Conservation (phyloP, 1,284 basidiomycete species). For the Phylloboletellus chloephorus region DNA sequence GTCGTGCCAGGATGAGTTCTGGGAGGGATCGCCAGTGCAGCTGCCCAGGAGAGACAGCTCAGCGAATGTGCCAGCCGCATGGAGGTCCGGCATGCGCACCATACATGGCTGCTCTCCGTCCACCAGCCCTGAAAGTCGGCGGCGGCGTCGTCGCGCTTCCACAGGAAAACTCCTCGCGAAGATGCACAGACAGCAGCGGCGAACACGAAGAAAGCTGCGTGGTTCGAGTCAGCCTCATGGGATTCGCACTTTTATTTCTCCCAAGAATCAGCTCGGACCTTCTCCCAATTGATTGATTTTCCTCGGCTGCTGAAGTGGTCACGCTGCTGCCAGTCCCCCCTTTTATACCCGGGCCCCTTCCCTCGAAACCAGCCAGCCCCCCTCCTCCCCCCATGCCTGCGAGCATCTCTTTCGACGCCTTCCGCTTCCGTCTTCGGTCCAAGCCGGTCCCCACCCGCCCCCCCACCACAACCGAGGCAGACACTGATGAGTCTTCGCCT, state of each 20-base stretch:
- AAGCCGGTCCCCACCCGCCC: background rate
- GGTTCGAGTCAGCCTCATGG: slow-evolving; percentile 21
- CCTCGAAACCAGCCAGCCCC: background rate
- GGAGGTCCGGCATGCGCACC: too few species aligned
- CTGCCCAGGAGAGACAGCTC: too few species aligned
- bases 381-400: slow-evolving; percentile 10
- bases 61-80: too few species aligned
- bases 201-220: slow-evolving; percentile 6
- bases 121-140: too few species aligned
- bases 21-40: too few species aligned
- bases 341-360: slow-evolving; percentile 11
- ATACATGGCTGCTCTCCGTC: too few species aligned
- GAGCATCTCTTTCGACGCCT: slow-evolving; percentile 8
- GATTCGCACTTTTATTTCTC: slow-evolving; percentile 13
- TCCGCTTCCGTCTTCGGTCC: slow-evolving; percentile 21
- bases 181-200: slow-evolving; percentile 8
- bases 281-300: slow-evolving; percentile 4
- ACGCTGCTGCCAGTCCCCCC: slow-evolving; percentile 3
- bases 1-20: too few species aligned
- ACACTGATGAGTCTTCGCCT: slow-evolving; percentile 26
- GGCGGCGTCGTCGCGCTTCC: too few species aligned
- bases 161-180: background rate
- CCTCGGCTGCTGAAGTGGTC: slow-evolving; percentile 15
- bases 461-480: slow-evolving; percentile 16
- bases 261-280: slow-evolving; percentile 3